Base-by-base conservation (phyloP, 2,329 filamentous ascomycete genomes). In the Xylariaceae sp. region DNA sequence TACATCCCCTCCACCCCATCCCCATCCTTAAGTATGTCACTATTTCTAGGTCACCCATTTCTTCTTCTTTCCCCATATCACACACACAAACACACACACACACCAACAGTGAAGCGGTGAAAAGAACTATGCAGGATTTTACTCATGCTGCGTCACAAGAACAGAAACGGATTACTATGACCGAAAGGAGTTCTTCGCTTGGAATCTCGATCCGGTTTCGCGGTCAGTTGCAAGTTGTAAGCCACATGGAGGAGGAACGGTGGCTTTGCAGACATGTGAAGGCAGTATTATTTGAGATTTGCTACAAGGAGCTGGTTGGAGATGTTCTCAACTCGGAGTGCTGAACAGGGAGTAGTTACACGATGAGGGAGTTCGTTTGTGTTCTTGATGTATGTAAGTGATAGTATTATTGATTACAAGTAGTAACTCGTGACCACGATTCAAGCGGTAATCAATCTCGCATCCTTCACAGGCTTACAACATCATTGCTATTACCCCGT, bases 51-150 rank as follows among this genome's bases (percentile, higher is more conserved):
- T 30, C 23, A 30, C 23, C 23, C 11, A 42, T 42, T 42, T 42
- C 37, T 42, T 42, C 50, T 59, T 48, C 13, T 15, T 10, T 30
- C 7, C 15, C 4, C 13, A 15, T n/a, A 17, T 17, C n/a, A 17
- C 37, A 39, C 47, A 13, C 17, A 7, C 47, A 18, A 18, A 37
- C 42, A 13, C 17, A 7, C 47, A 7, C 47, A 37, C 42, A 42
- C 37, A 13, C 37, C 37, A 10, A 13, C 9, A 42, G 37, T 30
- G 50, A 42, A 58, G 61, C 61, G 61, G 61, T 61, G 58, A 61
- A 61, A 55, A 53, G 42, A 47, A 30, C 37, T 42, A 42, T 42
- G 37, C 37, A 42, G 37, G 37, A 42, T 42, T 30, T 30, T 30
- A 30, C 23, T 30, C 10, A 37, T 35, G 53, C 56, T 15, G 58